phyloP scores from a whole-genome alignment of 2,329 filamentous ascomycete genomes.

The Botryotinia convoluta region DNA sequence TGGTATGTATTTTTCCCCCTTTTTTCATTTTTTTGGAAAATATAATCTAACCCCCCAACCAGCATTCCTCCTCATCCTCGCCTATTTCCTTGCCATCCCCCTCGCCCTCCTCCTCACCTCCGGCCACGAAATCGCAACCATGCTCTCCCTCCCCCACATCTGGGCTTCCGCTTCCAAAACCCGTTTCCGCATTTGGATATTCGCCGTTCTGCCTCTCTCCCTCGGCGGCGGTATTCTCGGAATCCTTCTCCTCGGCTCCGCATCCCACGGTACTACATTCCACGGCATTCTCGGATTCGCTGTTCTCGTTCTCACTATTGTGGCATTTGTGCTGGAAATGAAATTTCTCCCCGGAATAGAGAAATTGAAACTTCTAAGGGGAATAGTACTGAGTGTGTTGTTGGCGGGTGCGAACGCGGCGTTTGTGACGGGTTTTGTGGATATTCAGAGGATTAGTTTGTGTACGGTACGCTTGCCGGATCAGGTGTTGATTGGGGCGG shows the following conservation, averaged over 20 bases:
- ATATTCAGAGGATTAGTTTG: conserved; percentile 15
- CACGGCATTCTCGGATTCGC: background rate
- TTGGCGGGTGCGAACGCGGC: background rate
- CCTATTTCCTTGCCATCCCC: conserved; percentile 12
- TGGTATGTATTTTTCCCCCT: background rate
- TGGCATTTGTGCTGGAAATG: conserved; percentile 5
- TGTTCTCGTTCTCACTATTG: background rate
- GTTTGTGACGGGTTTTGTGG: conserved; percentile 1
- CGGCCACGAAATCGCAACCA: conserved; percentile 16
- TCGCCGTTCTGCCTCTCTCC: background rate
- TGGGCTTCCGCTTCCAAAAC: conserved; percentile 8
- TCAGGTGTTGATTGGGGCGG: background rate
- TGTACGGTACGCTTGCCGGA: conserved; percentile 15
- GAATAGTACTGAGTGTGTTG: background rate
- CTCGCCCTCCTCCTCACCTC: conserved; percentile 3
- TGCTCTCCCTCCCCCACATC: conserved; percentile 2
- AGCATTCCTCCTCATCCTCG: conserved; percentile 10
- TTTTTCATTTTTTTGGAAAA: background rate
- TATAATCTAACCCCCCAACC: background rate
- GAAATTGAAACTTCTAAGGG: background rate
- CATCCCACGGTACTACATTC: background rate
- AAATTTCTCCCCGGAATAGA: background rate
- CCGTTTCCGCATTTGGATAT: conserved; percentile 9
- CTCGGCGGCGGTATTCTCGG: background rate
- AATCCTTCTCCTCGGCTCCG: background rate